phyloP scores from a whole-genome alignment of 2,329 filamentous ascomycete genomes.

The Coccinonectria pachysandricola region DNA sequence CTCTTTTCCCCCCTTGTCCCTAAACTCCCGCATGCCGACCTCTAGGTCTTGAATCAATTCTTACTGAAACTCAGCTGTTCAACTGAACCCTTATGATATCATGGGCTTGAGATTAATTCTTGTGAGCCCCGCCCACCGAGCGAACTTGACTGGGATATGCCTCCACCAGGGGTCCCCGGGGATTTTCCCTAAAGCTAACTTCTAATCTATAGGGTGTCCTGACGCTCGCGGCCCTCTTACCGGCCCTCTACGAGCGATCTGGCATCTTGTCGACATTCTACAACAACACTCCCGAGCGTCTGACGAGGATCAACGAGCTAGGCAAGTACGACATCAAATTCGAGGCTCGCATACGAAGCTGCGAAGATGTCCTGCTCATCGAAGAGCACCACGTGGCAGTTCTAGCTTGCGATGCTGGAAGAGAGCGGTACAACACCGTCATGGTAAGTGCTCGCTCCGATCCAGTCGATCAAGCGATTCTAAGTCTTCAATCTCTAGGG shows the following conservation, averaged over 20 bases:
- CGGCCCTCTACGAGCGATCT: slow-evolving; percentile 9
- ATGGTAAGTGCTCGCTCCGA: slow-evolving; percentile 20
- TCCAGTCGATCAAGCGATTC: neutral
- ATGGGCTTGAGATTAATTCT: no score
- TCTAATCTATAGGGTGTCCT: slow-evolving; percentile 4
- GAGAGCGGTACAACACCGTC: slow-evolving; percentile 31
- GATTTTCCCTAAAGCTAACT: no score
- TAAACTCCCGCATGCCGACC: no score
- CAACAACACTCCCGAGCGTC: slow-evolving; percentile 20
- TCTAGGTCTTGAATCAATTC: no score
- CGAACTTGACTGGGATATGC: no score
- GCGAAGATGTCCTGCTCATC: slow-evolving; percentile 29
- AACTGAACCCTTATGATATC: no score
- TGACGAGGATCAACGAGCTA: slow-evolving; percentile 20
- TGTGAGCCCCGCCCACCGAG: no score
- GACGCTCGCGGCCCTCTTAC: slow-evolving; percentile 4
- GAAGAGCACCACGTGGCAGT: slow-evolving; percentile 26
- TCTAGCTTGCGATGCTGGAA: slow-evolving; percentile 28
- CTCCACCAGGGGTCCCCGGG: no score
- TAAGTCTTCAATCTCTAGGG: slow-evolving; percentile 11
- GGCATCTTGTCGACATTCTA: slow-evolving; percentile 13
- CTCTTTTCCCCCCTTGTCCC: no score
- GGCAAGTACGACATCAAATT: slow-evolving; percentile 23
- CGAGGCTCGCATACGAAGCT: slow-evolving; percentile 26
- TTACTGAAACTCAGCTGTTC: no score